Evolutionary conservation across 768 basidiomycete species (phyloP).

Genomic region (Candolleomyces efflorescens): DNA sequence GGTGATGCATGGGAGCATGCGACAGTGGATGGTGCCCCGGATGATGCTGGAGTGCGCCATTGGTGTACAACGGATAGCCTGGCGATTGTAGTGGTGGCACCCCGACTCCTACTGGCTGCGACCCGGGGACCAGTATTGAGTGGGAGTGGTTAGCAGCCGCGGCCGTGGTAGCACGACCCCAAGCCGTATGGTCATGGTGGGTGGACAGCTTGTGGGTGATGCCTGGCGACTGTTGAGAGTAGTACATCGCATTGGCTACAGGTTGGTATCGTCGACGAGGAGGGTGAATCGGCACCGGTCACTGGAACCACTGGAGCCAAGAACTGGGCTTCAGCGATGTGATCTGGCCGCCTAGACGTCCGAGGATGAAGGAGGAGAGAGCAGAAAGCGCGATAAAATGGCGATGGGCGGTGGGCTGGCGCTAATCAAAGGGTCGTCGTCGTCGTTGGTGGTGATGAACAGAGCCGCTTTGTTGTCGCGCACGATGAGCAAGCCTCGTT

Average conservation of each 20-base stretch:
- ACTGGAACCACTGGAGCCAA: constrained; percentile 7
- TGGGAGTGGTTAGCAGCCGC: constrained; percentile 25
- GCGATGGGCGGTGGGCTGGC: constrained; percentile 10
- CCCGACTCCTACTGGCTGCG: constrained; percentile 49
- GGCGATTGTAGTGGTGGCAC: constrained; percentile 64
- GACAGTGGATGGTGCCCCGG: constrained; percentile 53
- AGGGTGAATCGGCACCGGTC: constrained; percentile 16
- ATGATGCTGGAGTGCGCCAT: constrained; percentile 59
- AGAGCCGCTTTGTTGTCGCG: constrained; percentile 18
- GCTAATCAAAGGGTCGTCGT: constrained; percentile 13
- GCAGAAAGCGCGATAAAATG: background rate
- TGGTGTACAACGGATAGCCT: constrained; percentile 73
- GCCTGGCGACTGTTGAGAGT: constrained; percentile 79
- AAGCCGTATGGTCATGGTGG: constrained; percentile 73
- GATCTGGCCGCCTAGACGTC: constrained; percentile 7
- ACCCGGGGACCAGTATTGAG: constrained; percentile 42
- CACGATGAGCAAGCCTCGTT: constrained; percentile 16
- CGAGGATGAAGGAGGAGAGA: background rate
- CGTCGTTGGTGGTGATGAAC: constrained; percentile 14
- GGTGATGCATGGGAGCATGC: constrained; percentile 61
- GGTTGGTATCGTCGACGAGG: constrained; percentile 5
- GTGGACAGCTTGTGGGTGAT: constrained; percentile 71
- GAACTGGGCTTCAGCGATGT: background rate
- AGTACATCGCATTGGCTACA: constrained; percentile 66
- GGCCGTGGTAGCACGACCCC: constrained; percentile 52